Percentiles rank a stretch among this genome's conserved stretches.
Conservation (phyloP, 331 rosid genomes). For the Dryas integrifolia region DNA sequence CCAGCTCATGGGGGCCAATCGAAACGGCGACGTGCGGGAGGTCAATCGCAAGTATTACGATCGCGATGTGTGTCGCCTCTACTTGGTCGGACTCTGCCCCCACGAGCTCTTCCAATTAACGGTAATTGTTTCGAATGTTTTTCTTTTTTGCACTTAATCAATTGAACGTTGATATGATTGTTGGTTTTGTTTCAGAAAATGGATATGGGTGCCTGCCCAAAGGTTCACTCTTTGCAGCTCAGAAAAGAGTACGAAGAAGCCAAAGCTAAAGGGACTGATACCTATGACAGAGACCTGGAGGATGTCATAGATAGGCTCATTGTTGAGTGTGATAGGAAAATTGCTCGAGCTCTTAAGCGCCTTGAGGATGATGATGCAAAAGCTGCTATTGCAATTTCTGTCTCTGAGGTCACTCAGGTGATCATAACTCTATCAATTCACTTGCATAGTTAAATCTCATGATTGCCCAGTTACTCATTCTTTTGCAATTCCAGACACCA, state of each 20-base stretch:
- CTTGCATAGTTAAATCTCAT: not conserved
- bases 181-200: conserved; percentile 70
- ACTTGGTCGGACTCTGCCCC: conserved; percentile 95
- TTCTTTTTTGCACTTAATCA: no score
- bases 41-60: conserved; percentile 94
- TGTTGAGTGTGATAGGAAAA: conserved; percentile 94
- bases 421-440: not conserved
- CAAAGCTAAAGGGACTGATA: conserved; percentile 62
- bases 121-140: conserved; percentile 33
- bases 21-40: conserved; percentile 97
- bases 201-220: conserved; percentile 99
- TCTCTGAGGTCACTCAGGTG: conserved; percentile 93
- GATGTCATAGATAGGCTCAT: conserved; percentile 94
- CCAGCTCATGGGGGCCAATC: conserved; percentile 97
- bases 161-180: not conserved
- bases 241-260: conserved; percentile 97
- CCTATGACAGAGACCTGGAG: conserved; percentile 92
- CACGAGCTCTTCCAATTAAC: conserved; percentile 96
- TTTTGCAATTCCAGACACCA: conserved; percentile 58
- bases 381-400: conserved; percentile 98
- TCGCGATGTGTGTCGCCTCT: conserved; percentile 95
- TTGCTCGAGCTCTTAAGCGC: conserved; percentile 86
- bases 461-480: not conserved
- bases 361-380: conserved; percentile 99
- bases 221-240: conserved; percentile 95